These are phyloP conservation scores for Saccharomycopsis sp. DNA, from an alignment of 805 yeast species.

Conservation along the genomic window DNA sequence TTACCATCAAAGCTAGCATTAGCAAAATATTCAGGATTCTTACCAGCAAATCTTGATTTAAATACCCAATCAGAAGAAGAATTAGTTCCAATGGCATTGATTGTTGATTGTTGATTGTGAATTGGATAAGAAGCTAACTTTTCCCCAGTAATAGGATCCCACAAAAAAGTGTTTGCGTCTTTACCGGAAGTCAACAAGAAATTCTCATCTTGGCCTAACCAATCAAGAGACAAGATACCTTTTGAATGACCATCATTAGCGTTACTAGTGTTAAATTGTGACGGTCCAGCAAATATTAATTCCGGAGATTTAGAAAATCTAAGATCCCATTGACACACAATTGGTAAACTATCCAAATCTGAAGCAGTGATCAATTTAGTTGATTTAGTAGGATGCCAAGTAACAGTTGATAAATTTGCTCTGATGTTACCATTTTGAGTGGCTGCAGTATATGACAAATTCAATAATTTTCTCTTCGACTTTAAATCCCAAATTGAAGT, in stretches of 20 bases:
- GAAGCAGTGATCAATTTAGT: slow-evolving; percentile 87
- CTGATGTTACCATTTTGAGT: slow-evolving; percentile 37
- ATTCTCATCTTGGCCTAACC: slow-evolving; percentile 81
- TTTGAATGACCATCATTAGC: slow-evolving; percentile 67
- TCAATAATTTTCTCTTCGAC: slow-evolving; percentile 81
- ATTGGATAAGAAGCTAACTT: slow-evolving; percentile 77
- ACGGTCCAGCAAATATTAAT: slow-evolving; percentile 21
- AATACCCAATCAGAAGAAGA: slow-evolving; percentile 92
- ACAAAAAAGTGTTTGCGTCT: slow-evolving; percentile 78
- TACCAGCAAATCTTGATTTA: slow-evolving; percentile 80
- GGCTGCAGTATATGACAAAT: slow-evolving; percentile 62
- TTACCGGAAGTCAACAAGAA: slow-evolving; percentile 86
- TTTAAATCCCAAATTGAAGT: slow-evolving; percentile 93
- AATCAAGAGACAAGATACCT: slow-evolving; percentile 85
- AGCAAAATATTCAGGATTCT: slow-evolving; percentile 83
- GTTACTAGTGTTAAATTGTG: slow-evolving; percentile 29
- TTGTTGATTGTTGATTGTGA: slow-evolving; percentile 15
- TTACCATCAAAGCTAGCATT: slow-evolving; percentile 84
- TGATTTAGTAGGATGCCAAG: slow-evolving; percentile 91
- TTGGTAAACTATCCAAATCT: slow-evolving; percentile 71
- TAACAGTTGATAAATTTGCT: slow-evolving; percentile 72
- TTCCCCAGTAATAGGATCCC: slow-evolving; percentile 80
- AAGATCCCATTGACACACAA: slow-evolving; percentile 86
- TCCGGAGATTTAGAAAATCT: slow-evolving; percentile 93
- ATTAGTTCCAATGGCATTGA: slow-evolving; percentile 20